Evolutionary conservation across 129 eudicot species (phyloP), one percentile per base, ranked within the genome.

Genomic region (Chrysanthemum lavandulifolium): DNA sequence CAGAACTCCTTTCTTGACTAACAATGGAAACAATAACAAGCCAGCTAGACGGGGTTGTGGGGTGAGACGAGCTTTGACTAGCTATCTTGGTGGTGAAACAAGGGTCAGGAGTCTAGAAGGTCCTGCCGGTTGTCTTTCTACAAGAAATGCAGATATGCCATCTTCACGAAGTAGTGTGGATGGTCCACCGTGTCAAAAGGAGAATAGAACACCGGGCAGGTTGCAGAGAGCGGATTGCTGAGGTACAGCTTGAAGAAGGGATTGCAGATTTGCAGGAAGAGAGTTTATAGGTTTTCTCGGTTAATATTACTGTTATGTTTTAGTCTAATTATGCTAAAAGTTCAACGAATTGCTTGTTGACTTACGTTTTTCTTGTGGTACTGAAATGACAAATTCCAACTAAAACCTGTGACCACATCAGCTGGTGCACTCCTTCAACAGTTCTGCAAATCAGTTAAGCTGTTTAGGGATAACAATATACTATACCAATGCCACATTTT

Each of bases 51-150:
- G 88, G 8, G 96, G 98, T 13, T 77, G 91, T 65, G 96, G 98
- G 74, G 98, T 93, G 0, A 87, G 89, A 63, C 81, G 91, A 68
- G 98, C 82, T 63, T 84, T 93, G 68, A 80, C 92, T 1, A 89
- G 88, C 68, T 93, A 93, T 80, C 91, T 93, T 48, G 95, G 84
- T 49, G 96, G 96, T 71, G 96, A 93, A 71, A 56, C 85, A 50
- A 93, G 89, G 81, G 82, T 68, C 43, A 92, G 83, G 75, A 88
- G 49, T 76, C 67, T 85, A 50, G 91, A 87, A 75, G 85, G 88
- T 21, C 82, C 82, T 6, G 76, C 81, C 6, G 77, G 49, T 74
- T 74, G 86, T 18, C 13, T 47, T 48, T 77, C 85, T 47, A 82
- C 76, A 49, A 86, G 78, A 52, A 72, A 57, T 64, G 78, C 71